Base-by-base conservation (phyloP, 495 filamentous ascomycete genomes). In the Bathelium albidoporum region DNA sequence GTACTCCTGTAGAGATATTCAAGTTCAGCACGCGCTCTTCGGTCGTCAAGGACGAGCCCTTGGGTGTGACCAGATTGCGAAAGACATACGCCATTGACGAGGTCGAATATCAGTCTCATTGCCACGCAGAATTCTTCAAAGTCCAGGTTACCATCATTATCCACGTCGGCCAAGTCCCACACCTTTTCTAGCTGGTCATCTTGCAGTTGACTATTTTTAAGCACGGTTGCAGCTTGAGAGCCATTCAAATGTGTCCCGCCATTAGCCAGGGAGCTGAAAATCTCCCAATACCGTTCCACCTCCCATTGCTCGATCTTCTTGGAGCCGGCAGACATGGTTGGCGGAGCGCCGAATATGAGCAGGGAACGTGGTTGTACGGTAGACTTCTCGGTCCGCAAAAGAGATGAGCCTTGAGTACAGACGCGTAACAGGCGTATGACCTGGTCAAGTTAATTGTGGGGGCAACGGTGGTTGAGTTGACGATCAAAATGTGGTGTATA, bases 41-140 rank as follows among this genome's bases (percentile, higher is more conserved):
- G 16, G 22, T 5, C 11, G 24, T 10, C 12, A n/a, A 11, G 49
- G 16, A 10, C 22, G 44, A 16, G 49, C 22, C 5, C 29, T 9
- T 29, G 26, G n/a, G 12, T 22, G 5, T 5, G 44, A 49, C 44
- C 14, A 20, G 20, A 20, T n/a, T 49, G 5, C 5, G 14, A 20
- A 20, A 18, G 44, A 80, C 87, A 67, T 78, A 95, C 91, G 69
- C 94, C 94, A 75, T 98, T 98, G 36, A 97, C 87, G 58, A 97
- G 72, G 74, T 98, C 94, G 72, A 96, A 98, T 60, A 97, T 95
- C 61, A 98, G 76, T 73, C 94, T 82, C 95, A 98, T 97, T 28
- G 94, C 94, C 55, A 98, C 94, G 72, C 94, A 98, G 73, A 98
- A 98, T 78, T 98, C 94, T 76, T 97, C 94, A 78, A 98, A 98